Conservation (phyloP, 2,329 filamentous ascomycete species). For the Clonostachys rosea region DNA sequence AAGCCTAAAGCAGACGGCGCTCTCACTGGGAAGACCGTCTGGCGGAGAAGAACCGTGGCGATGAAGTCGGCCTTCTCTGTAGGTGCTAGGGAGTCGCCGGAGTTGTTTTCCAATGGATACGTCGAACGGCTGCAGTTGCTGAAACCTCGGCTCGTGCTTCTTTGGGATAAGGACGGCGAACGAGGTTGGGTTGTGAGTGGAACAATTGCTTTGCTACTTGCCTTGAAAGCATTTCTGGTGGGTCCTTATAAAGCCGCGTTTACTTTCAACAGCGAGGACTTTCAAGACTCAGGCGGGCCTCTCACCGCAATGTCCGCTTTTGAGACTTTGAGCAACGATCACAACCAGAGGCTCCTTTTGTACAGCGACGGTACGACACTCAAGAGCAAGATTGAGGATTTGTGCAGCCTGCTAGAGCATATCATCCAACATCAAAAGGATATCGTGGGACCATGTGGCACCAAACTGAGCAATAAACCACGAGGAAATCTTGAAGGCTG, state of each 20-base stretch:
- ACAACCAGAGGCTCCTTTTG: background rate
- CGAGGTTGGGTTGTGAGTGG: background rate
- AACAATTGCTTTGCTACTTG: background rate
- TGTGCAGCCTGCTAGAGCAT: background rate
- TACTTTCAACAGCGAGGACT: background rate
- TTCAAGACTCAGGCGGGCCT: background rate
- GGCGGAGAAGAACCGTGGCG: too few species aligned
- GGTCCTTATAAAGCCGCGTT: background rate
- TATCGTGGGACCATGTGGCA: background rate
- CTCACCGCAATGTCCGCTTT: background rate
- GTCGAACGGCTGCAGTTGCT: background rate
- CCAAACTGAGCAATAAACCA: background rate
- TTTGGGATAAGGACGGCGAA: background rate
- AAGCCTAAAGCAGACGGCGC: too few species aligned
- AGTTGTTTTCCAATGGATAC: background rate
- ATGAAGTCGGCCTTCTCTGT: too few species aligned
- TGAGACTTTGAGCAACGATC: background rate
- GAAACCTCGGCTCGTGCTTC: background rate
- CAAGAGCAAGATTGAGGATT: background rate
- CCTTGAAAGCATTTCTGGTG: background rate
- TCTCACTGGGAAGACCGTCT: too few species aligned
- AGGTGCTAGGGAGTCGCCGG: too few species aligned
- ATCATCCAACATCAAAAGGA: background rate
- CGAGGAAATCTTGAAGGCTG: background rate
- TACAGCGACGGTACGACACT: background rate